Conservation (phyloP, 345 rosid species). For the Eucalyptus rudis region DNA sequence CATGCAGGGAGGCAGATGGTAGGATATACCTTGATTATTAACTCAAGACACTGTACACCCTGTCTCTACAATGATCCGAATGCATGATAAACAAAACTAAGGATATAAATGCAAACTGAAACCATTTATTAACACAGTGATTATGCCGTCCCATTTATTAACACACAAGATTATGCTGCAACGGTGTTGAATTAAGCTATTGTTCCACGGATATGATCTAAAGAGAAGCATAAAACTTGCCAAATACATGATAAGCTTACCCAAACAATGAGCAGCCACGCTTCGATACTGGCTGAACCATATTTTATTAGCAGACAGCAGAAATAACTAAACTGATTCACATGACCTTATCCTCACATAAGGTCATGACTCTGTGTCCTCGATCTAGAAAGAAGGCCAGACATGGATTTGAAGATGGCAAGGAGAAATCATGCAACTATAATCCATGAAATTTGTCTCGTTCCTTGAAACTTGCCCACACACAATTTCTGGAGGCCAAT, state of each 20-base stretch:
- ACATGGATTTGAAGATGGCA: neutral
- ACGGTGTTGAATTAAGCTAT: neutral
- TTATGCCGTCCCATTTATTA: neutral
- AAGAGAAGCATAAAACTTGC: neutral
- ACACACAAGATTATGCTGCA: neutral
- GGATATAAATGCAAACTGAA: neutral
- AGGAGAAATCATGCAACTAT: neutral
- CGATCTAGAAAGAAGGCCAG: neutral
- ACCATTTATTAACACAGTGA: neutral
- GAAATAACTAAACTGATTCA: neutral
- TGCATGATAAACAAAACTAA: neutral
- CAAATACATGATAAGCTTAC: neutral
- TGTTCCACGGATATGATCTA: neutral
- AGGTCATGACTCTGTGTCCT: neutral
- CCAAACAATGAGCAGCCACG: neutral
- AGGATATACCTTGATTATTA: neutral
- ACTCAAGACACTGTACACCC: neutral
- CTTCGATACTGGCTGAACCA: neutral
- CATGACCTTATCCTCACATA: neutral
- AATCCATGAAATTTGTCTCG: neutral
- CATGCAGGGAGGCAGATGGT: neutral
- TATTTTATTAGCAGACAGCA: neutral
- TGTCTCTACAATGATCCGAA: neutral
- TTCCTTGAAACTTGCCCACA: neutral
- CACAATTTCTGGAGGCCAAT: neutral